Evolutionary conservation across 768 basidiomycete species (phyloP).

Genomic region (Tricholoma matsutake): DNA sequence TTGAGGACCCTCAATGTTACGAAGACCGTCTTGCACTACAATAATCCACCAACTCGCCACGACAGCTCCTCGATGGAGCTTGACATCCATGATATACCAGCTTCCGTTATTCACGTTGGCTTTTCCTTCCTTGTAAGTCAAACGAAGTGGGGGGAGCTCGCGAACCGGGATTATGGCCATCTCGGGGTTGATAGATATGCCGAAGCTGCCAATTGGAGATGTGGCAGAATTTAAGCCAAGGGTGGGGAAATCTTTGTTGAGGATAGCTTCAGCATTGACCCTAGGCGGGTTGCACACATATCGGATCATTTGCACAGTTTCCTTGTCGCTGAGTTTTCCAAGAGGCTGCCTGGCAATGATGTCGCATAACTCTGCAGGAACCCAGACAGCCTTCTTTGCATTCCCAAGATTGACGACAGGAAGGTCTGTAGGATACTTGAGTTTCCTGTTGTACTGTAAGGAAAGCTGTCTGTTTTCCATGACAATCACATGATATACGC

Average conservation of each 20-base stretch:
- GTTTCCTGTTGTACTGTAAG: slow-evolving; percentile 53
- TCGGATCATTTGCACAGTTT: slow-evolving; percentile 69
- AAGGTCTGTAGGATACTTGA: slow-evolving; percentile 44
- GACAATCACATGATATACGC: slow-evolving; percentile 18
- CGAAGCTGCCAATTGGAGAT: slow-evolving; percentile 49
- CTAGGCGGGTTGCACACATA: slow-evolving; percentile 63
- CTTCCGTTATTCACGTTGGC: slow-evolving; percentile 52
- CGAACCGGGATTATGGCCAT: slow-evolving; percentile 69
- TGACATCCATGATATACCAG: slow-evolving; percentile 76
- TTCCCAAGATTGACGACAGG: slow-evolving; percentile 50
- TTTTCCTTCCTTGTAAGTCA: slow-evolving; percentile 51
- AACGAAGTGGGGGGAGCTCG: slow-evolving; percentile 53
- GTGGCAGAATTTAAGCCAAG: slow-evolving; percentile 46
- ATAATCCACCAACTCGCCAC: slow-evolving; percentile 66
- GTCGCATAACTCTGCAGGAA: slow-evolving; percentile 72
- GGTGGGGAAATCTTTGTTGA: slow-evolving; percentile 49
- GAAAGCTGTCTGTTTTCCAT: too few relatives aligned
- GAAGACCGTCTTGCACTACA: slow-evolving; percentile 50
- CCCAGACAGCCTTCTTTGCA: slow-evolving; percentile 28
- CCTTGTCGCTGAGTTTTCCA: slow-evolving; percentile 53
- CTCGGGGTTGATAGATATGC: slow-evolving; percentile 47
- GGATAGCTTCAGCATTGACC: slow-evolving; percentile 56
- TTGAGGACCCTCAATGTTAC: slow-evolving; percentile 34
- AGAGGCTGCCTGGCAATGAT: slow-evolving; percentile 59
- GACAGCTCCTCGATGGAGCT: slow-evolving; percentile 55